Evolutionary conservation across 495 filamentous ascomycete genomes (phyloP).

Genomic region (Talaromyces proteolyticus): DNA sequence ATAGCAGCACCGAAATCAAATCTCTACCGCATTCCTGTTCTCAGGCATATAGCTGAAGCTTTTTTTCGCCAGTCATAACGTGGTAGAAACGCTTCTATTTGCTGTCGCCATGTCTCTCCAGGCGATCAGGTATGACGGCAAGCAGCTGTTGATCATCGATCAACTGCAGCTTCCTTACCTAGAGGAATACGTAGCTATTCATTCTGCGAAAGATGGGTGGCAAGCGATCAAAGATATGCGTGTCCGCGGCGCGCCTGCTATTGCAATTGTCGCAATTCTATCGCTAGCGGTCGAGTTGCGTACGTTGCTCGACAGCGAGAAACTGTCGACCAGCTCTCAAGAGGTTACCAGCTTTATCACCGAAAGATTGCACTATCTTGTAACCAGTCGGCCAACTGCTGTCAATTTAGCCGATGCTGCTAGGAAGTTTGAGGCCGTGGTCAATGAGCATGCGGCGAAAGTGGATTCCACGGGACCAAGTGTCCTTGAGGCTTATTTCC

Average conservation of each 20-base stretch:
- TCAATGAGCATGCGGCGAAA: slow-evolving; percentile 27
- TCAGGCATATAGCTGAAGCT: too few species aligned
- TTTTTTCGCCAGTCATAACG: too few species aligned
- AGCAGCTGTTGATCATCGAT: slow-evolving; percentile 79
- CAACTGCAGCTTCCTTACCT: slow-evolving; percentile 87
- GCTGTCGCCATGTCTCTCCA: slow-evolving; percentile 54
- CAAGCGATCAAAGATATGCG: slow-evolving; percentile 91
- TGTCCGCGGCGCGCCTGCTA: slow-evolving; percentile 89
- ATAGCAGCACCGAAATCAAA: too few species aligned
- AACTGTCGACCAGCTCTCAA: slow-evolving; percentile 35
- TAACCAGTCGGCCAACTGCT: slow-evolving; percentile 83
- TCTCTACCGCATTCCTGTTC: too few species aligned
- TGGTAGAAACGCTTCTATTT: background rate
- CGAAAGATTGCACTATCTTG: slow-evolving; percentile 73
- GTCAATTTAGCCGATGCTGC: slow-evolving; percentile 93
- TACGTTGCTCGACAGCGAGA: slow-evolving; percentile 12
- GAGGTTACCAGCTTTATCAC: slow-evolving; percentile 63
- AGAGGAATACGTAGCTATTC: slow-evolving; percentile 70
- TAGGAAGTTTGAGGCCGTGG: slow-evolving; percentile 60
- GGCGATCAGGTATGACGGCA: slow-evolving; percentile 79
- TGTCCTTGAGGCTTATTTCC: slow-evolving; percentile 62
- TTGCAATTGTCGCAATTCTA: slow-evolving; percentile 92
- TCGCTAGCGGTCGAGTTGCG: slow-evolving; percentile 62
- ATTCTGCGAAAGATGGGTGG: slow-evolving; percentile 75
- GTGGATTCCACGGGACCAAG: slow-evolving; percentile 30